Percentiles rank a stretch among this genome's conserved stretches.
phyloP scores from a whole-genome alignment of 1,284 basidiomycete genomes.

The Stygiomarasmius scandens region DNA sequence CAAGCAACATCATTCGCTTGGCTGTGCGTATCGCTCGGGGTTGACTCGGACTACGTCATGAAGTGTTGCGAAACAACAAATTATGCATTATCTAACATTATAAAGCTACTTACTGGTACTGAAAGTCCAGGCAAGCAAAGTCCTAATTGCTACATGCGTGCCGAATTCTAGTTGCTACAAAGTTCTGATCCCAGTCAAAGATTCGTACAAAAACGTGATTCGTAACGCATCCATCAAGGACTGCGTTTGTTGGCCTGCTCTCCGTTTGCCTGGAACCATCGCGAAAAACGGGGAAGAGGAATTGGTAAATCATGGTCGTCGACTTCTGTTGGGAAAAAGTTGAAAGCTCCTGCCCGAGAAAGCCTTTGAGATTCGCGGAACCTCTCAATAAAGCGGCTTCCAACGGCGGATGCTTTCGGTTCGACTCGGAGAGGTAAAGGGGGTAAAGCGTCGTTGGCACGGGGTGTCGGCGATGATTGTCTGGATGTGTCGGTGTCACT shows the following conservation, averaged over 20 bases:
- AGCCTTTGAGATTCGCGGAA: constrained; percentile 38
- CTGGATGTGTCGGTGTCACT: constrained; percentile 11
- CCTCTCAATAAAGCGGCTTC: constrained; percentile 42
- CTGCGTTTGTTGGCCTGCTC: constrained; percentile 20
- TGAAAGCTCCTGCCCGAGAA: constrained; percentile 26
- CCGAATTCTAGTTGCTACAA: neutral
- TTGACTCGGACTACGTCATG: neutral
- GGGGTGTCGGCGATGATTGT: constrained; percentile 2
- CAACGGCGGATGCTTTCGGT: constrained; percentile 22
- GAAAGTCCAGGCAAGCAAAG: neutral
- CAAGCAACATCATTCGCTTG: no score
- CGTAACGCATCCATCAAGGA: constrained; percentile 2
- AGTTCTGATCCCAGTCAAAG: neutral
- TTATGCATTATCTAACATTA: neutral
- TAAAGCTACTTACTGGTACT: neutral
- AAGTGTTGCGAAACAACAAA: neutral
- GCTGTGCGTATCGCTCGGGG: no score
- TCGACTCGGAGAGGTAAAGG: constrained; percentile 23
- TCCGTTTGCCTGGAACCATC: constrained; percentile 59
- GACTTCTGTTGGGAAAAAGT: constrained; percentile 44
- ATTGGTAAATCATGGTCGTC: constrained; percentile 59
- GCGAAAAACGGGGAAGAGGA: constrained; percentile 47
- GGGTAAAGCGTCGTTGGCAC: constrained; percentile 15
- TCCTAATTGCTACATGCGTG: neutral
- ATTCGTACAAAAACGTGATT: neutral